Conservation (phyloP, 2,329 filamentous ascomycete genomes). For the Penicillium sp. region DNA sequence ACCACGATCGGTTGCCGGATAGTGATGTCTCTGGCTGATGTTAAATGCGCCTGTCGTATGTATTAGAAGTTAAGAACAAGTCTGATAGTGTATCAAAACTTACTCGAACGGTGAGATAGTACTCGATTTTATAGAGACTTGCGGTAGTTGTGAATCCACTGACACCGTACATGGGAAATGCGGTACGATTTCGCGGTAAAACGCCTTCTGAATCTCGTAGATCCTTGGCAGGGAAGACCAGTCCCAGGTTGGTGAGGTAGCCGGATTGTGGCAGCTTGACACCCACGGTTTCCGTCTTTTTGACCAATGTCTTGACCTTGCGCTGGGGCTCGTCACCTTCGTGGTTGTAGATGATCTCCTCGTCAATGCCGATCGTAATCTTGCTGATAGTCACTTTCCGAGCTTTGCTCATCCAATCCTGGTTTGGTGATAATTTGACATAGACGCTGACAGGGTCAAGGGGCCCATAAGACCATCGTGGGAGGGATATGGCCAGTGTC, state of each 20-base stretch:
- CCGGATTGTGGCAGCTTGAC: constrained; percentile 85
- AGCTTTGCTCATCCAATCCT: constrained; percentile 86
- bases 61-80: constrained; percentile 10
- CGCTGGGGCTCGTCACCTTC: constrained; percentile 93
- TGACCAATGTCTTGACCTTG: constrained; percentile 82
- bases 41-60: constrained; percentile 71
- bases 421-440: constrained; percentile 88
- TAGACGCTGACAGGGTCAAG: constrained; percentile 94
- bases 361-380: constrained; percentile 89
- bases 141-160: constrained; percentile 91
- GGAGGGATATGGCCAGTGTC: constrained; percentile 85
- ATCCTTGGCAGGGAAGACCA: constrained; percentile 89
- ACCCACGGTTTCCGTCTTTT: constrained; percentile 76
- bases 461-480: constrained; percentile 94
- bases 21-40: constrained; percentile 80
- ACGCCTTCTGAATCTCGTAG: constrained; percentile 83
- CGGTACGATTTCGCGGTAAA: constrained; percentile 76
- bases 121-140: constrained; percentile 96
- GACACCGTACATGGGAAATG: constrained; percentile 85
- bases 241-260: constrained; percentile 86
- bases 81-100: background rate
- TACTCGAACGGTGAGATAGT: constrained; percentile 92
- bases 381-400: constrained; percentile 90
- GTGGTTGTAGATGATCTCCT: constrained; percentile 98
- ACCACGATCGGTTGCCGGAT: constrained; percentile 92